Evolutionary conservation across 2,329 filamentous ascomycete species (phyloP).

Genomic region (Beauveria sp.): DNA sequence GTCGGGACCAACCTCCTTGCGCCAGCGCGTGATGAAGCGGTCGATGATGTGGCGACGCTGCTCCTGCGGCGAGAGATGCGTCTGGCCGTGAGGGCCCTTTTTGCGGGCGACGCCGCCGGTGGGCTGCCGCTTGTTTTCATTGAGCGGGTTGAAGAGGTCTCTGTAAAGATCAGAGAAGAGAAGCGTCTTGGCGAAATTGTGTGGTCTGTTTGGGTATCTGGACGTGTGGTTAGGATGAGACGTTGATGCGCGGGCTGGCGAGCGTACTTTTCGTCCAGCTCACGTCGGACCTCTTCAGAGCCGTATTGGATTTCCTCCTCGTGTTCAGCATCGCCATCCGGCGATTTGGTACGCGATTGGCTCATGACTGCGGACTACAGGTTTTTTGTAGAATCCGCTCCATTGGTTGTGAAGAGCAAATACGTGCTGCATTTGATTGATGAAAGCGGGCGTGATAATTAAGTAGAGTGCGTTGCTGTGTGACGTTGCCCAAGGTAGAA

Average conservation of each 20-base stretch:
- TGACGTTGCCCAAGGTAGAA: slow-evolving; percentile 4
- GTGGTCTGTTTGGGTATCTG: slow-evolving; percentile 75
- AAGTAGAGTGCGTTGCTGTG: background rate
- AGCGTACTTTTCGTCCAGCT: slow-evolving; percentile 37
- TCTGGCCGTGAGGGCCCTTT: slow-evolving; percentile 50
- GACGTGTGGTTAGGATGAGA: slow-evolving; percentile 16
- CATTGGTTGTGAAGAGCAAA: background rate
- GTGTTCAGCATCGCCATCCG: slow-evolving; percentile 34
- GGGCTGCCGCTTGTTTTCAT: slow-evolving; percentile 71
- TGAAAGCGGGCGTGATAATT: background rate
- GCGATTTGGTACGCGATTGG: slow-evolving; percentile 18
- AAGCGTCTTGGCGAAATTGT: slow-evolving; percentile 71
- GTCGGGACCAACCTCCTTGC: slow-evolving; percentile 80
- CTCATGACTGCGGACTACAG: slow-evolving; percentile 12
- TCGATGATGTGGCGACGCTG: slow-evolving; percentile 74
- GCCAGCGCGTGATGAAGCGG: slow-evolving; percentile 80
- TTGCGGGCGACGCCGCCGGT: slow-evolving; percentile 49
- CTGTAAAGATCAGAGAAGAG: slow-evolving; percentile 74
- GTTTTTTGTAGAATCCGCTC: too few species aligned
- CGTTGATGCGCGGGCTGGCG: background rate
- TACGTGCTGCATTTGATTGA: background rate
- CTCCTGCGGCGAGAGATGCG: slow-evolving; percentile 64
- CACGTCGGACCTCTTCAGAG: slow-evolving; percentile 29
- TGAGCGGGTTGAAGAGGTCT: slow-evolving; percentile 72
- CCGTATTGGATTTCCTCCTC: slow-evolving; percentile 49